These are phyloP conservation scores for Lachnellula hyalina DNA, from an alignment of 2,329 filamentous ascomycete species.

Conservation along the genomic window DNA sequence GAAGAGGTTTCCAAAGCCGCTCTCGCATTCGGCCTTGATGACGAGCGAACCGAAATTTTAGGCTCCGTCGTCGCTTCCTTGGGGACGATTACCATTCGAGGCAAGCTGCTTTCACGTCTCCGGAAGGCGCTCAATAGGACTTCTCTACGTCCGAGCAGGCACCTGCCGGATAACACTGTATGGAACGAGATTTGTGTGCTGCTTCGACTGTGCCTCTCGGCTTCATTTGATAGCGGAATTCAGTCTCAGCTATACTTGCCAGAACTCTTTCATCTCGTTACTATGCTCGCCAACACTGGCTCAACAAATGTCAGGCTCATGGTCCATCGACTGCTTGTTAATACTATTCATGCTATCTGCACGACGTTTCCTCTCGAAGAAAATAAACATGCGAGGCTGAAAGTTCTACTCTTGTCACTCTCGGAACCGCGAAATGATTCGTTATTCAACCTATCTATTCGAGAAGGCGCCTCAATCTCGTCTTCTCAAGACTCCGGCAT, in stretches of 20 bases:
- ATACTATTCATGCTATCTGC: constrained; percentile 63
- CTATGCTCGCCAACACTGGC: constrained; percentile 65
- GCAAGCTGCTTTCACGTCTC: constrained; percentile 59
- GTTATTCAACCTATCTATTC: constrained; percentile 45
- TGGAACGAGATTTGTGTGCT: constrained; percentile 67
- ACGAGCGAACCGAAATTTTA: constrained; percentile 54
- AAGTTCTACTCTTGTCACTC: constrained; percentile 50
- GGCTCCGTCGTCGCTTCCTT: constrained; percentile 59
- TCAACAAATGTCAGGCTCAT: constrained; percentile 49
- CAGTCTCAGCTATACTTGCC: constrained; percentile 64
- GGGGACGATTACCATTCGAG: constrained; percentile 59
- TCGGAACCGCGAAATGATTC: constrained; percentile 56
- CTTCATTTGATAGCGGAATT: constrained; percentile 63
- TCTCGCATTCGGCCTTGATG: constrained; percentile 51
- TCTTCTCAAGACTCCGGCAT: constrained; percentile 47
- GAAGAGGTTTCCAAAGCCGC: constrained; percentile 63
- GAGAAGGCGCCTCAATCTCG: constrained; percentile 50
- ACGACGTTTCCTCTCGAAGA: constrained; percentile 62
- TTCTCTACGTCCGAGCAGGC: constrained; percentile 59
- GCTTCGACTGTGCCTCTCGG: constrained; percentile 58
- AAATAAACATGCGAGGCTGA: constrained; percentile 38
- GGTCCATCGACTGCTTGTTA: constrained; percentile 60
- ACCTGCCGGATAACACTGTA: constrained; percentile 60
- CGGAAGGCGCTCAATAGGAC: constrained; percentile 63
- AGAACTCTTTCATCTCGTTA: constrained; percentile 65